Conservation (phyloP, 1,139 yeast species). For the Eremothecium sinecaudum region DNA sequence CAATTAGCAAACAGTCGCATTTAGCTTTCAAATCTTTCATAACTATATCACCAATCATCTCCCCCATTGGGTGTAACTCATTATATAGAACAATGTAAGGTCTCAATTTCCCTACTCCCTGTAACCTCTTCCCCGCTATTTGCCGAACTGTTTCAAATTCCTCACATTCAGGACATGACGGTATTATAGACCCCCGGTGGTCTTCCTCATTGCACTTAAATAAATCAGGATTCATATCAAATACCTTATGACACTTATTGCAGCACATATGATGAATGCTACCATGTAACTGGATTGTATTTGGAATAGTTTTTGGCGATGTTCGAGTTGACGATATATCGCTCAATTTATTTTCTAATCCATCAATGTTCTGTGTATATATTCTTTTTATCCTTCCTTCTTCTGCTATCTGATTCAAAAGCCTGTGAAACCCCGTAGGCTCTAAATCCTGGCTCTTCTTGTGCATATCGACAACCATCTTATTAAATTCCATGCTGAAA, state of each 20-base stretch:
- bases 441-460: conserved; percentile 45
- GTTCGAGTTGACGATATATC: conserved; percentile 38
- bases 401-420: conserved; percentile 49
- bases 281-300: conserved; percentile 71
- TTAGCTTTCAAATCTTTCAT: conserved; percentile 52
- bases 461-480: conserved; percentile 59
- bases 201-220: conserved; percentile 28
- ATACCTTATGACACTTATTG: conserved; percentile 56
- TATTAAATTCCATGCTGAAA: conserved; percentile 56
- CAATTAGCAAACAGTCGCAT: conserved; percentile 72
- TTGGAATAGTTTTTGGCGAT: conserved; percentile 42
- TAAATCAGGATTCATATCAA: conserved; percentile 35
- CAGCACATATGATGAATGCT: conserved; percentile 62
- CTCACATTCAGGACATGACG: conserved; percentile 48
- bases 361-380: conserved; percentile 66
- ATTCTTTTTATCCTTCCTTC: conserved; percentile 59
- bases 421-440: conserved; percentile 67
- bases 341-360: conserved; percentile 34
- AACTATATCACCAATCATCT: conserved; percentile 64
- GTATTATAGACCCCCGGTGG: conserved; percentile 29
- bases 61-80: conserved; percentile 83
- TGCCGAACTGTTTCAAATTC: conserved; percentile 43
- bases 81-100: conserved; percentile 82
- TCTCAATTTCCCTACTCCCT: conserved; percentile 66
- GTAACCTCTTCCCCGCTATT: conserved; percentile 59